Base-by-base conservation (phyloP, 495 filamentous ascomycete genomes). In the Xylaria telfairii region DNA sequence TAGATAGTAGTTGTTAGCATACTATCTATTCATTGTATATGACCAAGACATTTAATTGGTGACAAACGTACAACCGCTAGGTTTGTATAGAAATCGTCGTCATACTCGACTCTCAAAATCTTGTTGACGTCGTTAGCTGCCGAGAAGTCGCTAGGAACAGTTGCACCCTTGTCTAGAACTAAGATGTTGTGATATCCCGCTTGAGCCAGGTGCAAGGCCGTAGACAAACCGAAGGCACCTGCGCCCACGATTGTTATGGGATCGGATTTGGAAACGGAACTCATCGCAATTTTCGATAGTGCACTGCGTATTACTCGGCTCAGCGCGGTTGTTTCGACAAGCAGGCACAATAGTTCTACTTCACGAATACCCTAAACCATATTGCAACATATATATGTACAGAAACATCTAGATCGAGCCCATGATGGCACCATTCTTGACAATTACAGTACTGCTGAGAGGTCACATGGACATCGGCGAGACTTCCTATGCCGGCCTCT, bases 121-220 rank as follows among this genome's bases (percentile, higher is more conserved):
- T 89, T 88, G 73, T 87, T 89, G 37, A 87, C 69, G 71, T 89
- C 85, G 68, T 83, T 82, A 34, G 80, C 84, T 9, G 86, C 86
- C 0, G 84, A 86, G 53, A 73, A 81, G 3, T 75, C 68, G 4
- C 81, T 75, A 21, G 84, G 84, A 26, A 85, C 80, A 12, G 80
- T 75, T 2, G 75, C 69, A 34, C 78, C 83, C 44, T 80, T 77
- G 44, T 87, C 85, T 26, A 85, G 81, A 30, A 87, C 76, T 2
- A 77, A 78, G 63, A 88, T 80, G 66, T 83, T 69, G 56, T 60
- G 80, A 65, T 86, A 84, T 28, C 82, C 85, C 10, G 80, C 71
- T 10, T 79, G 75, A 9, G 79, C 71, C 19, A 87, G 78, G 72
- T 86, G 85, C 26, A 86, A 79, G 42, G 84, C 86, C 17, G 83